These are phyloP conservation scores for Brassica hybrid DNA, from an alignment of 441 rosid species.

Conservation along the genomic window DNA sequence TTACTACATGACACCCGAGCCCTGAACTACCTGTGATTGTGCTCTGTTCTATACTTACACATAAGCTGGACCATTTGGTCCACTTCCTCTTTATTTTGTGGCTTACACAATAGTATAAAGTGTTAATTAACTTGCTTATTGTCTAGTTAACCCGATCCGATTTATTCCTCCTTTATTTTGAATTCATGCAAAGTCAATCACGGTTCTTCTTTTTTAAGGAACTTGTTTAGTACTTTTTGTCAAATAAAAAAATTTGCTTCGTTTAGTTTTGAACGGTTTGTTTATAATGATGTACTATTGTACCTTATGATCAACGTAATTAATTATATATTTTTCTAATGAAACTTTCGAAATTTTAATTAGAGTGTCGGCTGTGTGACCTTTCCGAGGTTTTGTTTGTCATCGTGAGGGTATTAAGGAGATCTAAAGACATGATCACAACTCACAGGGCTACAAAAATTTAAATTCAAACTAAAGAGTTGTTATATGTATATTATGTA, in stretches of 20 bases:
- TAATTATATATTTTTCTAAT: neutral
- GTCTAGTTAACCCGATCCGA: neutral
- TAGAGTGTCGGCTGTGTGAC: constrained; percentile 30
- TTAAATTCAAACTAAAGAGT: constrained; percentile 37
- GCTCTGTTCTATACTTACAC: constrained; percentile 36
- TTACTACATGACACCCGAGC: constrained; percentile 40
- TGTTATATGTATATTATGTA: neutral
- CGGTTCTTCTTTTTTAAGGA: neutral
- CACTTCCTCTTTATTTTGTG: constrained; percentile 16
- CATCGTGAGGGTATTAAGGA: constrained; percentile 25
- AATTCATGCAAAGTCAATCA: constrained; percentile 14
- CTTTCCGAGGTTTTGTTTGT: constrained; percentile 27
- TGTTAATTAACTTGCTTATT: neutral
- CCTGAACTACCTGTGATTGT: constrained; percentile 44
- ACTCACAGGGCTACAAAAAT: neutral
- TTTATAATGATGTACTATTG: neutral
- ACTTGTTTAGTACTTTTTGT: neutral
- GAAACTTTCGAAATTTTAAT: neutral
- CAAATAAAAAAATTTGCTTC: neutral
- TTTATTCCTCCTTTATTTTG: constrained; percentile 8
- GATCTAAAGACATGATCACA: constrained; percentile 8
- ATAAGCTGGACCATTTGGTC: constrained; percentile 9
- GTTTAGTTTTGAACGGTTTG: constrained; percentile 15
- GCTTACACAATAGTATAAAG: neutral
- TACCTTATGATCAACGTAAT: neutral